Percentiles rank a stretch among this genome's conserved stretches.
These are phyloP conservation scores for Xerocomellus dryophilus DNA, from an alignment of 768 basidiomycete species.

Conservation along the genomic window DNA sequence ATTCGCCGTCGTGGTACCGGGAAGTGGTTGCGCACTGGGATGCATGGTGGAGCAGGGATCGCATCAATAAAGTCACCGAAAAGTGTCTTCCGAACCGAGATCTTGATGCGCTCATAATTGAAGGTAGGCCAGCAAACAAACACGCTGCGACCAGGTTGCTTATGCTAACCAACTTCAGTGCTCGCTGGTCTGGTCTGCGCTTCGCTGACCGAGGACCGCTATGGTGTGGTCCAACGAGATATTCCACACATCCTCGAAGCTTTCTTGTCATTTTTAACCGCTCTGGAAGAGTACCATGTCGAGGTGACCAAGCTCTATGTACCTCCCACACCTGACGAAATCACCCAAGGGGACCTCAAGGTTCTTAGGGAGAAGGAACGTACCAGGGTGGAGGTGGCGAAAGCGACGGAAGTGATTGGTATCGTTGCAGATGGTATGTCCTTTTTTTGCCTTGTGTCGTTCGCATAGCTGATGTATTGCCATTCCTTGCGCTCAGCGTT, in stretches of 20 bases:
- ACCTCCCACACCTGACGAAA: constrained; percentile 37
- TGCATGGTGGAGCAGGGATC: constrained; percentile 58
- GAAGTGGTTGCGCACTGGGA: constrained; percentile 25
- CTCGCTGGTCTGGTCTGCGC: constrained; percentile 65
- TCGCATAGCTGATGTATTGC: not conserved
- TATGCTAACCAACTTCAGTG: constrained; percentile 23
- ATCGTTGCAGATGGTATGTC: constrained; percentile 57
- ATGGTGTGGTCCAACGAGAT: constrained; percentile 81
- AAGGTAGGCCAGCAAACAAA: constrained; percentile 43
- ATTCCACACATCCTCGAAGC: constrained; percentile 81
- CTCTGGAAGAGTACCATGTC: constrained; percentile 60
- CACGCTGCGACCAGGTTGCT: not conserved
- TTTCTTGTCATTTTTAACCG: constrained; percentile 60
- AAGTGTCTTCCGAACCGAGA: constrained; percentile 57
- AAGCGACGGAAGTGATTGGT: constrained; percentile 52
- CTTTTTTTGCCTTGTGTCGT: not conserved
- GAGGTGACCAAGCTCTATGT: constrained; percentile 47
- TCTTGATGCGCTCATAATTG: constrained; percentile 57
- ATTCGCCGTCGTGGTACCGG: constrained; percentile 33
- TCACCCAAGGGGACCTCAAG: constrained; percentile 23
- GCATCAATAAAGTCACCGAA: constrained; percentile 52
- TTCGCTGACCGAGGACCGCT: constrained; percentile 76
- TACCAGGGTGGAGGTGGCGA: constrained; percentile 48
- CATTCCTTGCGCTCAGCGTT: constrained; percentile 37
- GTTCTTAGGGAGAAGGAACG: constrained; percentile 39